A percentile compares a stretch with the other conserved stretches of the same genome.
Conservation (phyloP, 1,284 basidiomycete species). For the Ceratobasidium sp. region DNA sequence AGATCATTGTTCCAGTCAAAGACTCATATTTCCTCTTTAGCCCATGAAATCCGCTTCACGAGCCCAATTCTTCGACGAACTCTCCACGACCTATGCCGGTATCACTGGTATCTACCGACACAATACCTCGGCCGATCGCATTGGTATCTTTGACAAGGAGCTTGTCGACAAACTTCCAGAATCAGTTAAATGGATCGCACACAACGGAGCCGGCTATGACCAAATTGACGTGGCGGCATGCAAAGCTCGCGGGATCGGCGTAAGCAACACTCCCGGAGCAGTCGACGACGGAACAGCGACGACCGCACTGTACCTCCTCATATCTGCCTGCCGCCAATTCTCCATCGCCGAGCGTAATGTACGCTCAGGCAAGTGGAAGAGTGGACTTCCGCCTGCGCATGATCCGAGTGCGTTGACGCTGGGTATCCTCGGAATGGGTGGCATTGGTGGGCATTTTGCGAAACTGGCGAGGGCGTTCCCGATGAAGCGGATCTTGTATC, state of each 20-base stretch:
- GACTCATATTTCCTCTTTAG: slow-evolving; percentile 49
- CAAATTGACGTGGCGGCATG: slow-evolving; percentile 80
- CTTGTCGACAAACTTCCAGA: slow-evolving; percentile 71
- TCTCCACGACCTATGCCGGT: slow-evolving; percentile 75
- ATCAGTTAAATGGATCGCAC: slow-evolving; percentile 82
- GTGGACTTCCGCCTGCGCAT: slow-evolving; percentile 60
- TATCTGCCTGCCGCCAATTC: slow-evolving; percentile 84
- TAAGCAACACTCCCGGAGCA: slow-evolving; percentile 91
- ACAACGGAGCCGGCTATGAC: slow-evolving; percentile 94
- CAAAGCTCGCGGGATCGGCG: slow-evolving; percentile 73
- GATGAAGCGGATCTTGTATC: slow-evolving; percentile 85
- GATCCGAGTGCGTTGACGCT: slow-evolving; percentile 82
- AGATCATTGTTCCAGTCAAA: background rate
- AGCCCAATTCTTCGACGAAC: slow-evolving; percentile 69
- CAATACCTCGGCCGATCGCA: slow-evolving; percentile 65
- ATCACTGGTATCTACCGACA: slow-evolving; percentile 82
- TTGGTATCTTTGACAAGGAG: slow-evolving; percentile 82
- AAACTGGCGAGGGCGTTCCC: slow-evolving; percentile 75
- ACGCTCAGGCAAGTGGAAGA: slow-evolving; percentile 63
- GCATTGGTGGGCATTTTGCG: slow-evolving; percentile 79
- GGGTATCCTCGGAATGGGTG: slow-evolving; percentile 88
- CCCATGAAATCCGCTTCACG: slow-evolving; percentile 69
- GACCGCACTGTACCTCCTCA: slow-evolving; percentile 82
- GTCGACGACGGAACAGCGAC: slow-evolving; percentile 94
- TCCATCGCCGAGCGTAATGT: slow-evolving; percentile 73